phyloP scores from a whole-genome alignment of 495 filamentous ascomycete genomes.

The Tuber calosporum region DNA sequence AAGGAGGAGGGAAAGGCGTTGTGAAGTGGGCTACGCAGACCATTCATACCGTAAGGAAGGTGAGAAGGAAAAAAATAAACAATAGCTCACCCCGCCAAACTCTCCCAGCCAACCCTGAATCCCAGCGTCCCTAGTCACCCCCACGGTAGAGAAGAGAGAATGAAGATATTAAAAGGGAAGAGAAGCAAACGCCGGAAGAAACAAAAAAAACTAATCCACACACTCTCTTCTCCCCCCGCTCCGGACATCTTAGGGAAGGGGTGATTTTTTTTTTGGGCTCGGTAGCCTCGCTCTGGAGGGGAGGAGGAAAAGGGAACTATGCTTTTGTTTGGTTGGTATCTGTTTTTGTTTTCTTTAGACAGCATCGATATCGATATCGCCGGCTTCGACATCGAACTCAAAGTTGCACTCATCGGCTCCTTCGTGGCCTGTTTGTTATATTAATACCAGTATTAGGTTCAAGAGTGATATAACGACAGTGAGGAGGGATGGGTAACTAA shows the following conservation, averaged over 20 bases:
- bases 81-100: background rate
- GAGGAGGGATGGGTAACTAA: conserved; percentile 25
- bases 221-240: background rate
- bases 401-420: conserved; percentile 73
- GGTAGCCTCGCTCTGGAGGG: background rate
- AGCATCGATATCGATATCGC: conserved; percentile 68
- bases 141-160: background rate
- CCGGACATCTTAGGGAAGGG: background rate
- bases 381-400: conserved; percentile 65
- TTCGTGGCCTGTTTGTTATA: conserved; percentile 46
- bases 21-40: background rate
- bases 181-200: background rate
- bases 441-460: conserved; percentile 8
- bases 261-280: background rate
- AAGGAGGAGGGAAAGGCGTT: background rate
- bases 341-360: conserved; percentile 48
- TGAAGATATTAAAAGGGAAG: background rate
- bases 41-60: background rate
- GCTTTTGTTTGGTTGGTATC: background rate
- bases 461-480: background rate
- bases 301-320: background rate
- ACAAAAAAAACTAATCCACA: background rate
- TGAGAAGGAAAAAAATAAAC: background rate
- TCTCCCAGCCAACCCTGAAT: background rate
- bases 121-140: background rate